Percentiles rank a stretch among this genome's conserved stretches.
Evolutionary conservation across 2,329 filamentous ascomycete species (phyloP).

Genomic region (Talaromyces sp.): DNA sequence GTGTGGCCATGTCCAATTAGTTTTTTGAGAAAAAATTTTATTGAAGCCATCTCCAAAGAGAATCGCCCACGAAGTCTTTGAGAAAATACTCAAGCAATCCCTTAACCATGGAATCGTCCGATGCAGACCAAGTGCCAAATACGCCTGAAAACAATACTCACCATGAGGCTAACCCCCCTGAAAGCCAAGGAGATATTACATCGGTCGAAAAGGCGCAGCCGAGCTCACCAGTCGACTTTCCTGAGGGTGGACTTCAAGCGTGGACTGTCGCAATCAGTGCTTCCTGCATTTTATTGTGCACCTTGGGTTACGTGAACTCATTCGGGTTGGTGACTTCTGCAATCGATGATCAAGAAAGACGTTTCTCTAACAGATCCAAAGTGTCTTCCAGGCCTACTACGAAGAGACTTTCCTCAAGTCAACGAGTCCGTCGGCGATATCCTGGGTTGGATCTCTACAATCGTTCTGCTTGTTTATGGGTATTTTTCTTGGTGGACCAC

Average conservation of each 20-base stretch:
- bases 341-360: neutral
- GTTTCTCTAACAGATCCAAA: neutral
- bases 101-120: neutral
- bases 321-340: neutral
- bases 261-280: neutral
- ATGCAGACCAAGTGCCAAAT: neutral
- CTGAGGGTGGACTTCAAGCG: neutral
- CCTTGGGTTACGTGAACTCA: neutral
- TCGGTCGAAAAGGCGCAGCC: neutral
- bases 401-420: neutral
- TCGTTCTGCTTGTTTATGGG: neutral
- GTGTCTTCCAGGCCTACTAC: neutral
- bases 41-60: neutral
- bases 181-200: neutral
- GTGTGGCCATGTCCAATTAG: too few species aligned
- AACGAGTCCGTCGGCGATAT: neutral
- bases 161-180: neutral
- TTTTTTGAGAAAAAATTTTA: too few species aligned
- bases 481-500: neutral
- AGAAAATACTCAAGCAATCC: neutral
- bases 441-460: neutral
- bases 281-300: neutral
- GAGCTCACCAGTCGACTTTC: neutral
- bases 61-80: too few species aligned
- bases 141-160: neutral